Evolutionary conservation across 768 basidiomycete species (phyloP), one percentile per base, ranked within the genome.

Genomic region (Tylopilus felleus): DNA sequence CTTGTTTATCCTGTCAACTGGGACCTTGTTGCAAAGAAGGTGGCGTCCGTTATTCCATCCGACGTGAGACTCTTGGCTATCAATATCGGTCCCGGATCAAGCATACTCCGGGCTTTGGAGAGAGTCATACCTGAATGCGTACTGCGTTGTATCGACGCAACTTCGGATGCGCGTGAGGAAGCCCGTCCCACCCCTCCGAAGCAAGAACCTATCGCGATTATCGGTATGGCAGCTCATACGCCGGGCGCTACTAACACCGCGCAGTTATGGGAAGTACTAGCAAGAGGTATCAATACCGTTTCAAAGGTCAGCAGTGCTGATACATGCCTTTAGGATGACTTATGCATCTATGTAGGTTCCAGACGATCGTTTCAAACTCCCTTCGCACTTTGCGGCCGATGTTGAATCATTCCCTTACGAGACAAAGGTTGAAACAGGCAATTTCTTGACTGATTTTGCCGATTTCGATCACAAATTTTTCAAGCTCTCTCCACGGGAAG

Each of bases 401-500:
- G 52, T 46, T 21, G 63, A 64, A 35, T 62, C 65, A 8, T 53
- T 71, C 8, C 72, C 72, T 29, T 79, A 78, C 28, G 65, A 65
- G 27, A 77, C 83, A 71, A 80, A 76, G 58, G 77, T 79, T 13
- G 74, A 71, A 23, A 80, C 74, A 0, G 87, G 85, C 23, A 87
- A 89, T 64, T 90, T 90, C 64, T 65, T 90, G 47, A 67, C 75
- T 19, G 74, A 76, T 39, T 71, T 76, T 27, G 81, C 80, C 56
- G 73, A 74, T 46, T 90, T 90, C 60, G 88, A 90, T 65, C 75
- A 86, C 64, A 74, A 71, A 65, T 87, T 88, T 64, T 90, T 90
- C 75, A 81, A 79, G 39, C 79, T 88, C 42, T 86, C 82, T 38
- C 87, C 88, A 2, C 79, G 88, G 6, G 88, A 90, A 67, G 87